Conservation (phyloP, 148 eudicot genomes). For the Cornus controversa region DNA sequence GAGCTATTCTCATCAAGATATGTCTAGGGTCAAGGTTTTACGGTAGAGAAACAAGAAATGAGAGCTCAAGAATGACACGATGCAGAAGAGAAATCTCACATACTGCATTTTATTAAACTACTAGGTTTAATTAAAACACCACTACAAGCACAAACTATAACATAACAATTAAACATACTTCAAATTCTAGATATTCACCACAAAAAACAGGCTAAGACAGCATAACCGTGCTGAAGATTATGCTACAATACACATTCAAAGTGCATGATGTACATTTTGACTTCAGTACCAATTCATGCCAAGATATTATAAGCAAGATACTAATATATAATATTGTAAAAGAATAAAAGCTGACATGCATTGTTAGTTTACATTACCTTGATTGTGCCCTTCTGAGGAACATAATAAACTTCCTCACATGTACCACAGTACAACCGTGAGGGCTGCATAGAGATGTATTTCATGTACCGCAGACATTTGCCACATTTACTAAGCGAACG, state of each 20-base stretch:
- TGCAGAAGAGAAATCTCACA: too few species aligned
- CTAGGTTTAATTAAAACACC: too few species aligned
- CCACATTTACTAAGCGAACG: conserved; percentile 90
- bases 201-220: background rate
- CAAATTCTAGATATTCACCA: background rate
- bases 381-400: conserved; percentile 85
- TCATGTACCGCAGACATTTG: conserved; percentile 89
- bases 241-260: background rate
- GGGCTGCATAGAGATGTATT: conserved; percentile 71
- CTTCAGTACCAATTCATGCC: background rate
- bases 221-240: background rate
- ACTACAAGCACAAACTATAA: background rate
- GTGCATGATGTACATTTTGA: background rate
- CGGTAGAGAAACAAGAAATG: too few species aligned
- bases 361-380: conserved; percentile 44
- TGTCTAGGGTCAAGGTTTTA: too few species aligned
- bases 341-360: background rate
- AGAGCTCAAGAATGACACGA: too few species aligned
- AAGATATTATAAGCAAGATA: background rate
- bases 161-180: background rate
- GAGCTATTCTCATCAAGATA: too few species aligned
- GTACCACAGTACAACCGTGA: conserved; percentile 79
- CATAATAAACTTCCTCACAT: conserved; percentile 92
- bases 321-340: background rate
- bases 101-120: too few species aligned